These are phyloP conservation scores for Coniferiporia weirii DNA, from an alignment of 1,284 basidiomycete species.

Conservation along the genomic window DNA sequence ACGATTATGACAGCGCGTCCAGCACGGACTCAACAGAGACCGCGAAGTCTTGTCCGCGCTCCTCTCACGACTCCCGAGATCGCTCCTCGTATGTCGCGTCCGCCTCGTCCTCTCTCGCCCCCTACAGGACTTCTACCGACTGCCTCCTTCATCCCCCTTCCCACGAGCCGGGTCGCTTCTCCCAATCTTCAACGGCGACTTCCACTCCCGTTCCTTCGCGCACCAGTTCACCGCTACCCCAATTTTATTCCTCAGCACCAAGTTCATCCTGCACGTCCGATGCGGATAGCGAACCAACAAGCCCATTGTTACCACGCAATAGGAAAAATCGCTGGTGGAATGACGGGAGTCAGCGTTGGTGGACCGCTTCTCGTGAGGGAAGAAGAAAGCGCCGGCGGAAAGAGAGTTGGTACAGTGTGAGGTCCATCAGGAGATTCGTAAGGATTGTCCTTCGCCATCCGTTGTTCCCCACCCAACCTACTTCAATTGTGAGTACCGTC, in stretches of 20 bases:
- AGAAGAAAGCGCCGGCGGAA: slow-evolving; percentile 35
- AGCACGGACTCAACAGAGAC: slow-evolving; percentile 37
- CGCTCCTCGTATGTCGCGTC: slow-evolving; percentile 12
- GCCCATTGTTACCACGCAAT: slow-evolving; percentile 43
- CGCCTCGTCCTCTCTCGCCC: slow-evolving; percentile 11
- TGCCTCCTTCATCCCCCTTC: slow-evolving; percentile 13
- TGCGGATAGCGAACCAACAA: slow-evolving; percentile 55
- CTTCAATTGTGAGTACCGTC: slow-evolving; percentile 64
- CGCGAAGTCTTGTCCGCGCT: slow-evolving; percentile 21
- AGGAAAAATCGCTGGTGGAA: slow-evolving; percentile 36
- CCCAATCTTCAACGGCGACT: slow-evolving; percentile 8
- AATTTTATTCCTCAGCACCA: slow-evolving; percentile 35
- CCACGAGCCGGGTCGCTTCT: slow-evolving; percentile 7
- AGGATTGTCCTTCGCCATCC: slow-evolving; percentile 64
- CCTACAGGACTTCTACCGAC: slow-evolving; percentile 11
- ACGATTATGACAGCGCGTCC: slow-evolving; percentile 36
- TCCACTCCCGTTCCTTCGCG: slow-evolving; percentile 29
- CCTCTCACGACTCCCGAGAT: slow-evolving; percentile 7
- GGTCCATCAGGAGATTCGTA: slow-evolving; percentile 48
- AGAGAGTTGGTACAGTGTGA: slow-evolving; percentile 30
- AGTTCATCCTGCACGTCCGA: slow-evolving; percentile 57
- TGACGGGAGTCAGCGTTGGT: slow-evolving; percentile 46
- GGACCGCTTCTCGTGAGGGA: slow-evolving; percentile 39
- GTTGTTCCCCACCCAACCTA: slow-evolving; percentile 73
- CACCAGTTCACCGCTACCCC: slow-evolving; percentile 30